A percentile compares a stretch with the other conserved stretches of the same genome.
Conservation (phyloP, 2,329 filamentous ascomycete species). For the Epicoccum sorghinum region DNA sequence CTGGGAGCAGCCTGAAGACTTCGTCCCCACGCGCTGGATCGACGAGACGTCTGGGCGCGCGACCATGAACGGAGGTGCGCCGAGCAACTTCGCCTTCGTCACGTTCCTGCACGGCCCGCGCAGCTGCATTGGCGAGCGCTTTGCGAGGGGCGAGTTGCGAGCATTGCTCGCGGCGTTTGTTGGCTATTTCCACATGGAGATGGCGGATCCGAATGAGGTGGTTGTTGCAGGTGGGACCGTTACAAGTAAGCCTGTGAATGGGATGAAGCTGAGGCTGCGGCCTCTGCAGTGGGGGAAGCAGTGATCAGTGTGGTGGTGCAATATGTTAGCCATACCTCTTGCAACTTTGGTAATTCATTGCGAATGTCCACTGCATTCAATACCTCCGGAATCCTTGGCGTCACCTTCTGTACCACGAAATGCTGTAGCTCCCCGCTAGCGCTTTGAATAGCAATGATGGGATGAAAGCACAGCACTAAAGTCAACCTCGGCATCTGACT, state of each 20-base stretch:
- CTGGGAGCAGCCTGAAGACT: conserved; percentile 52
- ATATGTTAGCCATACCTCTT: not conserved
- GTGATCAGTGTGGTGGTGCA: not conserved
- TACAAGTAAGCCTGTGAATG: conserved; percentile 47
- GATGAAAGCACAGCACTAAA: not conserved
- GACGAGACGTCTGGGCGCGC: conserved; percentile 44
- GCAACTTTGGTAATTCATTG: not conserved
- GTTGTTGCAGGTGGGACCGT: conserved; percentile 43
- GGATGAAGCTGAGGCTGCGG: conserved; percentile 45
- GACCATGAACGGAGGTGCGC: conserved; percentile 48
- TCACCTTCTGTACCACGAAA: not conserved
- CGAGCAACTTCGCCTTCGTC: conserved; percentile 49
- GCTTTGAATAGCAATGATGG: not conserved
- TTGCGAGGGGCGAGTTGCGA: conserved; percentile 47
- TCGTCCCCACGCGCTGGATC: conserved; percentile 55
- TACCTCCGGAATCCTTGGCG: not conserved
- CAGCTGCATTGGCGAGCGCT: conserved; percentile 48
- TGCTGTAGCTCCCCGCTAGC: not conserved
- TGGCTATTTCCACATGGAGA: conserved; percentile 41
- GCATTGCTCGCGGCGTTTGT: conserved; percentile 45
- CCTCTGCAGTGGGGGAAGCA: conserved; percentile 24
- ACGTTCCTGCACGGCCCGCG: conserved; percentile 53
- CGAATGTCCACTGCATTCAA: not conserved
- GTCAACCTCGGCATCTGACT: conserved; percentile 8
- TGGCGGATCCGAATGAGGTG: conserved; percentile 40